phyloP scores from a whole-genome alignment of 2,329 filamentous ascomycete species.

The Diplocarpon mali region DNA sequence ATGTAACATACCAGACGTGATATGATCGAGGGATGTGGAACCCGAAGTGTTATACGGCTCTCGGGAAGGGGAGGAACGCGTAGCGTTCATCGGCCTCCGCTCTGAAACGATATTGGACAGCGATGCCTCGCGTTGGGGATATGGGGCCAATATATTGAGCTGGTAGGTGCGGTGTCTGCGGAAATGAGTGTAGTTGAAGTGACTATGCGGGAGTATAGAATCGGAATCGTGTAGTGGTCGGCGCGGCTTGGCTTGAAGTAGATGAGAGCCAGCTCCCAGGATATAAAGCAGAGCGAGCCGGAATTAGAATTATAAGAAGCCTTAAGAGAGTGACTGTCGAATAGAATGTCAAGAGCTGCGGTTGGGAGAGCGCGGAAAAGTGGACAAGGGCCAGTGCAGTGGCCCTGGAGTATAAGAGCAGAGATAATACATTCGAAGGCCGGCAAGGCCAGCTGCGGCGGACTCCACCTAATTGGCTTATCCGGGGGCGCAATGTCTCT shows the following conservation, averaged over 20 bases:
- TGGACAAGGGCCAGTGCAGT: constrained; percentile 37
- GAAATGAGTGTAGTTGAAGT: constrained; percentile 33
- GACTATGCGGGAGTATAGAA: constrained; percentile 30
- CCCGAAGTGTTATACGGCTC: constrained; percentile 30
- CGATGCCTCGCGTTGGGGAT: constrained; percentile 32
- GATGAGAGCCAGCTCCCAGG: constrained; percentile 47
- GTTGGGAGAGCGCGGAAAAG: constrained; percentile 36
- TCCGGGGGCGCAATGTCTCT: constrained; percentile 25
- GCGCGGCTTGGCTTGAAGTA: constrained; percentile 30
- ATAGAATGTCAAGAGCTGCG: constrained; percentile 30
- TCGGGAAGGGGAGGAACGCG: constrained; percentile 29
- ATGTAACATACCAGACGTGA: constrained; percentile 24
- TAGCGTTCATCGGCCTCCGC: constrained; percentile 28
- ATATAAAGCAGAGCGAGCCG: constrained; percentile 35
- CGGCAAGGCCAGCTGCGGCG: constrained; percentile 27
- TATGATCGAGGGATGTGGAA: constrained; percentile 25
- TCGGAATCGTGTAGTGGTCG: constrained; percentile 33
- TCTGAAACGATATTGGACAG: constrained; percentile 29
- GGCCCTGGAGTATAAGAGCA: constrained; percentile 39
- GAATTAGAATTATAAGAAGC: constrained; percentile 28
- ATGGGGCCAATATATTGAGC: constrained; percentile 28
- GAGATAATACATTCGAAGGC: constrained; percentile 32
- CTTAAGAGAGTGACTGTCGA: constrained; percentile 42
- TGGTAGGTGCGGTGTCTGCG: constrained; percentile 24
- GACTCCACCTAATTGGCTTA: constrained; percentile 21